Evolutionary conservation across 441 rosid species (phyloP).

Genomic region (Adansonia grandidieri): DNA sequence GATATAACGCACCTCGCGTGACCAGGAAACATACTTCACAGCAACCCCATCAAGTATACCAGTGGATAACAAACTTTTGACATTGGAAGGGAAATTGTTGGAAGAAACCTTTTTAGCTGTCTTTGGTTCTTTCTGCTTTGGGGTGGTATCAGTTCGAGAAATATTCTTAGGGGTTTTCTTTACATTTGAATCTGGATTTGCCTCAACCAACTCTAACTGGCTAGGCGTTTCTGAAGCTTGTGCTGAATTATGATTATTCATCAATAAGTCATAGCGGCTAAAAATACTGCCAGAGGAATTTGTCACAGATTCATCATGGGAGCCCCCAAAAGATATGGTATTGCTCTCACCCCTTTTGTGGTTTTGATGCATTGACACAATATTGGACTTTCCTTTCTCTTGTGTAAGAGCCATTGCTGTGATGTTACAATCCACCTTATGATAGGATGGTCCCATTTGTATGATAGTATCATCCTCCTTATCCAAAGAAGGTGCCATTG

Average conservation of each 20-base stretch:
- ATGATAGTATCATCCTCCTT: conserved; percentile 42
- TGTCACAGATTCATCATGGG: conserved; percentile 42
- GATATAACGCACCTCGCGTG: conserved; percentile 44
- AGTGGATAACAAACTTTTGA: conserved; percentile 52
- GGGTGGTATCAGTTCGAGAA: conserved; percentile 28
- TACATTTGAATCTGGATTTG: conserved; percentile 29
- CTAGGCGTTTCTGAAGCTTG: conserved; percentile 36
- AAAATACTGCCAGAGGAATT: conserved; percentile 39
- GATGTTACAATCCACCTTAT: conserved; percentile 38
- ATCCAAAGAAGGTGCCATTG: conserved; percentile 38
- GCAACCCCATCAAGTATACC: conserved; percentile 54
- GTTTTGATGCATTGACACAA: conserved; percentile 43
- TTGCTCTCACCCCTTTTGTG: conserved; percentile 40
- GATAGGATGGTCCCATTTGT: conserved; percentile 36
- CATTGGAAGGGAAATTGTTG: conserved; percentile 51
- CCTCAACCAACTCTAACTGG: conserved; percentile 33
- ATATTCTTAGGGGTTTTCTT: conserved; percentile 31
- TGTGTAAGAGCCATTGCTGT: conserved; percentile 32
- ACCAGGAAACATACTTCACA: conserved; percentile 58
- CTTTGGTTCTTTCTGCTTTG: conserved; percentile 46
- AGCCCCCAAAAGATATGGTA: conserved; percentile 42
- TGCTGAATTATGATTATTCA: conserved; percentile 34
- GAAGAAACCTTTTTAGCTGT: conserved; percentile 41
- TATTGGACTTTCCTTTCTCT: conserved; percentile 40
- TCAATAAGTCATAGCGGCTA: conserved; percentile 39